These are phyloP conservation scores for Stenocarpella maydis DNA, from an alignment of 2,329 filamentous ascomycete genomes.

Conservation along the genomic window DNA sequence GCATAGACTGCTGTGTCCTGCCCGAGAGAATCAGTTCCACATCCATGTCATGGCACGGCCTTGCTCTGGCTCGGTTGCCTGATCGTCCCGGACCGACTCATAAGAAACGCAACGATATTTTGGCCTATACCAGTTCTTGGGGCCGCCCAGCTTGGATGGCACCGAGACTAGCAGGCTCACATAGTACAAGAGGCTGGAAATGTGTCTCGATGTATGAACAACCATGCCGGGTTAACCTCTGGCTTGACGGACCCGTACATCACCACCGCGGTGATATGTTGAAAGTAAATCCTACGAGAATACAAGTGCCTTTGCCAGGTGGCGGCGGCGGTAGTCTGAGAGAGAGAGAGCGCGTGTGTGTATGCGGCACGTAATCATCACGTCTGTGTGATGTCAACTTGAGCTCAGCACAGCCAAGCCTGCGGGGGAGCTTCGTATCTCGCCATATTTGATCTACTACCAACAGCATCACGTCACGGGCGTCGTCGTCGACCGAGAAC, in stretches of 20 bases:
- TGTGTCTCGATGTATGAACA: too few species aligned
- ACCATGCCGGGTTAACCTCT: too few species aligned
- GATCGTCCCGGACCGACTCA: conserved; percentile 2
- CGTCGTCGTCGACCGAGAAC: neutral
- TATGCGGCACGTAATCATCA: neutral
- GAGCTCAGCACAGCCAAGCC: neutral
- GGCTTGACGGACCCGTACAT: neutral
- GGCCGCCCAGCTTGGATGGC: neutral
- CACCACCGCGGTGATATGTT: too few species aligned
- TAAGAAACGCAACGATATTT: neutral
- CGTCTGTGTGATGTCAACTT: neutral
- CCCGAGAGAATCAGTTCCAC: neutral
- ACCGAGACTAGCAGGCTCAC: too few species aligned
- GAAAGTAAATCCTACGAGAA: neutral
- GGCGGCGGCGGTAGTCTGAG: too few species aligned
- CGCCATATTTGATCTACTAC: neutral
- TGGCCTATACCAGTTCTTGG: neutral
- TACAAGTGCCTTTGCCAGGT: too few species aligned
- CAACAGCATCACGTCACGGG: neutral
- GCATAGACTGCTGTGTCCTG: neutral
- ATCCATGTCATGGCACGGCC: conserved; percentile 2
- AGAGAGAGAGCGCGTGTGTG: too few species aligned
- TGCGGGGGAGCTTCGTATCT: neutral
- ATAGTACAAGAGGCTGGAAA: neutral
- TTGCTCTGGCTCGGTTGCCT: conserved; percentile 5